Evolutionary conservation across 164 flowering plant genomes (phyloP).

Genomic region (Vitis amurensis): DNA sequence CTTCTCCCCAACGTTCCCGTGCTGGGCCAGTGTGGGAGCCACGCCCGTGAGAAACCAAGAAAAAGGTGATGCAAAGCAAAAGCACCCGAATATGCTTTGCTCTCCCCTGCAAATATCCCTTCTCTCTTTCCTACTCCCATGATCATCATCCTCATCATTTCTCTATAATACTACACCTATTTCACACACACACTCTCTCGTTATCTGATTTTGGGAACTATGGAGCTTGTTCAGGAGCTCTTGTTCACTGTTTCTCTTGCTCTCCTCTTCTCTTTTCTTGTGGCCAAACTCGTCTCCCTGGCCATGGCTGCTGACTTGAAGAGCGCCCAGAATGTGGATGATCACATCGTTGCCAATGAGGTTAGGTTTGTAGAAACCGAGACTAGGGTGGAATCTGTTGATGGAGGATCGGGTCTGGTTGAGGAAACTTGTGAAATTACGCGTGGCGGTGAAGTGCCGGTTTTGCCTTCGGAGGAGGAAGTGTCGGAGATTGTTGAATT

Average conservation of each 20-base stretch:
- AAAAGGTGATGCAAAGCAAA: constrained; percentile 2
- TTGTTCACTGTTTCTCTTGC: constrained; percentile 47
- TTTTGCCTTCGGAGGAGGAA: neutral
- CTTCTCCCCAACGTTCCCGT: too few species aligned
- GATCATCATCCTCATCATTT: neutral
- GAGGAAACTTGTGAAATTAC: neutral
- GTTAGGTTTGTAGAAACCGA: neutral
- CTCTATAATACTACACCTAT: too few species aligned
- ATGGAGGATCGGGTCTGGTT: constrained; percentile 1
- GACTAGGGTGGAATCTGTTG: constrained; percentile 1
- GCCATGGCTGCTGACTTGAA: constrained; percentile 19
- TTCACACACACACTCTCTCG: neutral
- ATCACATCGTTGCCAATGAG: constrained; percentile 10
- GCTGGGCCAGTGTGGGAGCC: neutral
- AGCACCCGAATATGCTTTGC: constrained; percentile 50
- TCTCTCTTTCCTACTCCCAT: neutral
- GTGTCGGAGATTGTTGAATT: constrained; percentile 9
- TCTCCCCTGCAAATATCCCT: constrained; percentile 44
- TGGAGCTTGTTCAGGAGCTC: constrained; percentile 52
- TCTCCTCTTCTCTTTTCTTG: constrained; percentile 41
- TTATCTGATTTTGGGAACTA: constrained; percentile 5
- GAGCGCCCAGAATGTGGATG: neutral
- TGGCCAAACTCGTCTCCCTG: constrained; percentile 54
- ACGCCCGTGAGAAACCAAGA: constrained; percentile 3
- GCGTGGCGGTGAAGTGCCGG: constrained; percentile 1